Conservation (phyloP, 2,329 filamentous ascomycete species). For the Fusarium musae region DNA sequence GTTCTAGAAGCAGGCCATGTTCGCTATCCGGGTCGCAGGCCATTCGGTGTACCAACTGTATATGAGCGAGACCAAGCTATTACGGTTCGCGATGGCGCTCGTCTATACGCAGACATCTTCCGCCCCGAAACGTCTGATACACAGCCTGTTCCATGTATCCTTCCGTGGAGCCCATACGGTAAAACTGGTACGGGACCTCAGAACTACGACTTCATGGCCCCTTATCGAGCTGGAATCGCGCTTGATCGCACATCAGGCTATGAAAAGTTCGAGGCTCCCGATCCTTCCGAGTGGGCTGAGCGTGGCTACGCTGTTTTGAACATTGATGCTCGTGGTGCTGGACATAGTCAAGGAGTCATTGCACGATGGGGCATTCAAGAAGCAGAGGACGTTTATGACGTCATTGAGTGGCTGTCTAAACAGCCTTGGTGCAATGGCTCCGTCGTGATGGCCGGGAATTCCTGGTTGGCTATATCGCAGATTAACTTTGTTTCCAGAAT, state of each 20-base stretch:
- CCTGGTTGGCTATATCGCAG: conserved; percentile 12
- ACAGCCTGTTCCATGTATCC: background rate
- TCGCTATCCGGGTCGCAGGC: background rate
- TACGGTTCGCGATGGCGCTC: conserved; percentile 5
- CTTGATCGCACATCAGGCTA: background rate
- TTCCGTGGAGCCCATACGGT: conserved; percentile 16
- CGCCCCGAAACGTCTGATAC: background rate
- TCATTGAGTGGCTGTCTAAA: conserved; percentile 6
- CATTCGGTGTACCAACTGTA: background rate
- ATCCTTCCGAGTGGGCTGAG: conserved; percentile 10
- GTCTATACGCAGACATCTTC: conserved; percentile 13
- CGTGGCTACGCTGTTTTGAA: conserved; percentile 13
- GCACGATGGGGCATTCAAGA: conserved; percentile 11
- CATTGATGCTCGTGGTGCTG: conserved; percentile 1
- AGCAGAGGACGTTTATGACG: conserved; percentile 15
- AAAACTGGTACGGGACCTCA: conserved; percentile 13
- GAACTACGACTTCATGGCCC: conserved; percentile 2
- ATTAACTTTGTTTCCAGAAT: conserved; percentile 9
- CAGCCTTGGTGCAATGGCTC: conserved; percentile 12
- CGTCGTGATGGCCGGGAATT: conserved; percentile 17
- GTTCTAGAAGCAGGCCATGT: background rate
- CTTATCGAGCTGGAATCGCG: background rate
- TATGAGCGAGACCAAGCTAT: background rate
- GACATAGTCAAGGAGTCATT: conserved; percentile 2
- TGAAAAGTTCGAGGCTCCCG: conserved; percentile 22